Conservation (phyloP, 345 rosid species). For the Corchorus capsularis region DNA sequence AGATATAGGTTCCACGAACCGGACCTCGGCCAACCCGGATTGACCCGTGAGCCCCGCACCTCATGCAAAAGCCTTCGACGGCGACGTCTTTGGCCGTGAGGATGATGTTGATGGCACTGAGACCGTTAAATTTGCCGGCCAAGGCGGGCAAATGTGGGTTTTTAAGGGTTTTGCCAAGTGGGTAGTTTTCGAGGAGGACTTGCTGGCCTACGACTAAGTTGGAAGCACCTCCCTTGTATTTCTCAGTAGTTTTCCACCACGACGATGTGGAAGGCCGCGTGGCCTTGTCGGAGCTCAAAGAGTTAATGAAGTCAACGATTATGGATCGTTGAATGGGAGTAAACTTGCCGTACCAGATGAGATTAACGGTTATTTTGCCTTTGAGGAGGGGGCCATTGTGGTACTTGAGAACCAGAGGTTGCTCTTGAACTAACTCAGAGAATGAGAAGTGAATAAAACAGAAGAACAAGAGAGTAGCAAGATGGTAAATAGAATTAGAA, state of each 20-base stretch:
- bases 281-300: slow-evolving; percentile 35
- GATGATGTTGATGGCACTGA: slow-evolving; percentile 56
- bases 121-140: slow-evolving; percentile 45
- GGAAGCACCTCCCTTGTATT: slow-evolving; percentile 56
- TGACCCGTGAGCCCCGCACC: slow-evolving; percentile 79
- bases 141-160: slow-evolving; percentile 52
- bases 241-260: slow-evolving; percentile 90
- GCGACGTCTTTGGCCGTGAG: slow-evolving; percentile 75
- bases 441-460: slow-evolving; percentile 21
- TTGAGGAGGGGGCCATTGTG: slow-evolving; percentile 67
- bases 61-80: slow-evolving; percentile 83
- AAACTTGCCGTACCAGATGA: slow-evolving; percentile 91
- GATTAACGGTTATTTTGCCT: slow-evolving; percentile 62
- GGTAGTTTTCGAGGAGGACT: slow-evolving; percentile 54
- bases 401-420: slow-evolving; percentile 70
- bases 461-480: slow-evolving; percentile 36
- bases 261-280: slow-evolving; percentile 54
- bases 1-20: slow-evolving; percentile 50
- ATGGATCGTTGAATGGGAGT: slow-evolving; percentile 67
- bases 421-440: slow-evolving; percentile 69
- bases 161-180: slow-evolving; percentile 62
- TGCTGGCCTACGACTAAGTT: slow-evolving; percentile 58
- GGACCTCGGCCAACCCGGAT: slow-evolving; percentile 26
- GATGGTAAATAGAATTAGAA: slow-evolving; percentile 27
- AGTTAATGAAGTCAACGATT: slow-evolving; percentile 73